Conservation (phyloP, 768 basidiomycete species). For the Suillus tomentosus region DNA sequence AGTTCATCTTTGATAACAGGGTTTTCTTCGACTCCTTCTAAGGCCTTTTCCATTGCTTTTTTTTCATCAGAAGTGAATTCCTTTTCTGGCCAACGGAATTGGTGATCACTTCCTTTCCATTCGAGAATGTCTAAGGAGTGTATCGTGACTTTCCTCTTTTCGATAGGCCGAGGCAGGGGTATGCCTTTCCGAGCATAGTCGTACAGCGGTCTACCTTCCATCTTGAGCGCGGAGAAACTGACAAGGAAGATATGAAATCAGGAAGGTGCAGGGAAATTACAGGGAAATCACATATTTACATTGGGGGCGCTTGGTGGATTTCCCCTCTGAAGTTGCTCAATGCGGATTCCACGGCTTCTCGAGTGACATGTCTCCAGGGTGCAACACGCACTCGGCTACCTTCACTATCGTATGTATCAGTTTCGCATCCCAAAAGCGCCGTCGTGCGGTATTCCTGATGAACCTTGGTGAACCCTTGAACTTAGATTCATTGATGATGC, state of each 20-base stretch:
- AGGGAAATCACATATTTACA: constrained; percentile 50
- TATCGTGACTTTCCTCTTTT: constrained; percentile 79
- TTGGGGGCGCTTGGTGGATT: constrained; percentile 89
- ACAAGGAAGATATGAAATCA: constrained; percentile 13
- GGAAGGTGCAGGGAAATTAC: constrained; percentile 2
- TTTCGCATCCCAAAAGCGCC: constrained; percentile 90
- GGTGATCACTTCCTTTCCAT: constrained; percentile 79
- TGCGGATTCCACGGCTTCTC: constrained; percentile 66
- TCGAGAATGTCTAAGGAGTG: constrained; percentile 76
- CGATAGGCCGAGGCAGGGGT: constrained; percentile 93
- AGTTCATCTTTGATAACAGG: constrained; percentile 36
- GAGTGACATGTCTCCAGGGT: constrained; percentile 83
- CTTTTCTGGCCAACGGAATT: constrained; percentile 75
- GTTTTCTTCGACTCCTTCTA: constrained; percentile 49
- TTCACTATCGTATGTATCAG: constrained; percentile 92
- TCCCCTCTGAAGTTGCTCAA: constrained; percentile 81
- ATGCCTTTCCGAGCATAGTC: constrained; percentile 93
- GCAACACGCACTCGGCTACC: constrained; percentile 78
- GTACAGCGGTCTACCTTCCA: constrained; percentile 95
- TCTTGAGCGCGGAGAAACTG: constrained; percentile 97
- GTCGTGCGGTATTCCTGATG: constrained; percentile 88
- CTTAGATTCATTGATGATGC: not conserved
- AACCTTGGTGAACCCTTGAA: constrained; percentile 21
- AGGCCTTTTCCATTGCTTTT: constrained; percentile 64
- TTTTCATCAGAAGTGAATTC: constrained; percentile 68